Evolutionary conservation across 805 yeast species (phyloP), one percentile per base, ranked within the genome.

Genomic region (Kluyveromyces dobzhanskii): DNA sequence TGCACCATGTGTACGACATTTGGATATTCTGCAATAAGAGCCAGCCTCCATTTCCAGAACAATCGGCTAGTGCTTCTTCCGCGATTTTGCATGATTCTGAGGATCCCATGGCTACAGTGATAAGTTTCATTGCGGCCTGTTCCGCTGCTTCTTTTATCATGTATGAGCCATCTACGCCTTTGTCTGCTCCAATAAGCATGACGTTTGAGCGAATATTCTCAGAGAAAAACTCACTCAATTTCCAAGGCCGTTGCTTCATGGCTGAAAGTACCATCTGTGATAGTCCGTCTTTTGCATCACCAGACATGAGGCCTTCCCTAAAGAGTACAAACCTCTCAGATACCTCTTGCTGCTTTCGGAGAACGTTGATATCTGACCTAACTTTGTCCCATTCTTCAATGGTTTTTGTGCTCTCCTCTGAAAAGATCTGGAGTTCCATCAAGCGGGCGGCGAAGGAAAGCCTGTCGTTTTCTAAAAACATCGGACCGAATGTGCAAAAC

Each of bases 21-120:
- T 90, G 95, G 10, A 85, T 64, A 51, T 88, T 88, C 53, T 90
- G 95, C 23, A 90, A 57, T 21, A 88, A 49, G 0, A 90, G 57
- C 95, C 95, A 86, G 1, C 56, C 49, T 0, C 85, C 86, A 1
- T 53, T 52, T n/a, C 54, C 60, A 1, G 69, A 52, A 0, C 76
- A 74, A 8, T 54, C 57, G 1, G 55, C 50, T 7, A 85, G 60
- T n/a, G 75, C 74, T 36, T 64, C 60, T 17, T 71, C 73, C 0
- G 90, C 88, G 30, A 67, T 60, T 3, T 64, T 70, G 2, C 66
- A 56, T 8, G 84, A 80, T 56, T 85, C 94, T 17, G 57, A 53
- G 0, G 94, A 75, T 0, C 95, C 97, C 74, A 88, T 67, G 0
- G 95, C 74, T 28, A 84, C 69, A 1, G 69, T 56, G 0, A 50